Evolutionary conservation across 2,329 filamentous ascomycete genomes (phyloP), one percentile per base, ranked within the genome.

Genomic region (Dactylella cylindrospora): DNA sequence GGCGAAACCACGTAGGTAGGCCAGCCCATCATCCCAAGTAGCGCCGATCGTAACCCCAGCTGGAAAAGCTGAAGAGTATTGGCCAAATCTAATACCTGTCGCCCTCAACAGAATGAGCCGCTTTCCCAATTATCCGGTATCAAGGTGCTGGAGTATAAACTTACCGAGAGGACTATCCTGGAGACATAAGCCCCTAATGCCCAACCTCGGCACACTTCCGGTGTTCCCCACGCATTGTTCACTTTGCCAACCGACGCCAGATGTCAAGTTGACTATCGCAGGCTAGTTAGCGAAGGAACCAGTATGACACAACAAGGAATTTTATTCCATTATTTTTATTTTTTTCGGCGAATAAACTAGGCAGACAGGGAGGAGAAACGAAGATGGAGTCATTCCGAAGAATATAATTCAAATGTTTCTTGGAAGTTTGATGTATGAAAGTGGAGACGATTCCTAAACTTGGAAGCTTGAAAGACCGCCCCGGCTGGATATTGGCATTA

Each of bases 201-300:
- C 52, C 10, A 66, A 45, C 29, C 59, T 32, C 31, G 57, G 59
- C 22, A 66, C 66, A 26, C 62, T 64, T 9, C 66, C 66, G 28
- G 67, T 70, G 17, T 68, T 69, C 19, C 67, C 67, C 3, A 80
- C 77, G 64, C 78, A 80, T 68, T 79, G 73, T 15, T 74, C 76
- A 75, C 78, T 78, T 53, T 71, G 72, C 78, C 78, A 80, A n/a
- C 78, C 78, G 3, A 73, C 76, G 5, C 78, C 78, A 3, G 77
- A 79, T 10, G 78, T 80, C 52, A 80, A 72, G 66, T 80, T 80
- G 55, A 80, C 76, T 71, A 36, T 26, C 9, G 13, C 28, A 41
- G 31, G 17, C 12, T 29, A 17, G 31, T 38, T 31, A 44, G 50
- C 31, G 13, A 45, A 53, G 31, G 36, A 40, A 28, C 31, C 36